Evolutionary conservation across 129 eudicot genomes (phyloP).

Genomic region (Centella asiatica): DNA sequence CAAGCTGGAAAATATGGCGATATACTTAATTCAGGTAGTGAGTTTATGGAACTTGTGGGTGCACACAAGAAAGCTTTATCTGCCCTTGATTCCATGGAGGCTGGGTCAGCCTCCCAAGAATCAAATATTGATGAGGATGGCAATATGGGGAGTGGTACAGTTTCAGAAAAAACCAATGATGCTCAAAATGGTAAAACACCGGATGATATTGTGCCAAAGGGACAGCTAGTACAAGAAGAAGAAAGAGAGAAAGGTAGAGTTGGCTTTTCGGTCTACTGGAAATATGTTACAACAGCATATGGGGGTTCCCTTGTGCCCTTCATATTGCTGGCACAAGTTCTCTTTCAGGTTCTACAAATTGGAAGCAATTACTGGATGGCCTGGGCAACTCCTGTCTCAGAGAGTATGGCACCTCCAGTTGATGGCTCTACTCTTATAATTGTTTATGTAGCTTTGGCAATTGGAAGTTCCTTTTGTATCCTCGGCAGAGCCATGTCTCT

Average conservation of each 20-base stretch:
- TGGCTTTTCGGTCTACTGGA: conserved; percentile 65
- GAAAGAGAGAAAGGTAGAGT: conserved; percentile 78
- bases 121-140: conserved; percentile 11
- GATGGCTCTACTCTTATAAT: conserved; percentile 37
- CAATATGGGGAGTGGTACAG: not conserved
- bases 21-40: conserved; percentile 56
- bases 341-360: conserved; percentile 60
- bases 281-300: conserved; percentile 77
- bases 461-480: conserved; percentile 66
- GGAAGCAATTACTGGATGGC: conserved; percentile 94
- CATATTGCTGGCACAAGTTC: conserved; percentile 49
- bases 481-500: conserved; percentile 44
- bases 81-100: conserved; percentile 39
- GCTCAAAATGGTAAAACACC: conserved; percentile 23
- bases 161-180: conserved; percentile 15
- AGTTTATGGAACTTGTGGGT: conserved; percentile 81
- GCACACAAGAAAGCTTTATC: conserved; percentile 76
- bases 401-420: conserved; percentile 43
- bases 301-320: conserved; percentile 75
- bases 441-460: conserved; percentile 60
- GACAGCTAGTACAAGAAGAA: conserved; percentile 85
- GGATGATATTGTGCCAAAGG: conserved; percentile 28
- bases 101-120: conserved; percentile 1
- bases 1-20: conserved; percentile 84
- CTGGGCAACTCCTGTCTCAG: conserved; percentile 71